Percentiles rank a stretch among this genome's conserved stretches.
Conservation (phyloP, 2,329 filamentous ascomycete species). For the Calonectria fujianensis region DNA sequence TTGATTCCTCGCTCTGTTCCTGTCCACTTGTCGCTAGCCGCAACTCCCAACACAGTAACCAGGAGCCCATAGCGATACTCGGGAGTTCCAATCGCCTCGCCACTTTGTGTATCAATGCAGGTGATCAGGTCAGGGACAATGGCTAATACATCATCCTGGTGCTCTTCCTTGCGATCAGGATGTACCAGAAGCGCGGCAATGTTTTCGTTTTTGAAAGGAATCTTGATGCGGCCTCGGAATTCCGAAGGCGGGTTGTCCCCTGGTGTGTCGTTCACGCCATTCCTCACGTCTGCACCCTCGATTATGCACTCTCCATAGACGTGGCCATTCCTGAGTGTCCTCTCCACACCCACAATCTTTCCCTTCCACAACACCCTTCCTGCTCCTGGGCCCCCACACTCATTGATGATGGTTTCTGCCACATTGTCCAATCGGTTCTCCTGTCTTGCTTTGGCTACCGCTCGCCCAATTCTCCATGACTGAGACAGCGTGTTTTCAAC, state of each 20-base stretch:
- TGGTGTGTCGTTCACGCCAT: constrained; percentile 48
- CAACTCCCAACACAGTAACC: constrained; percentile 69
- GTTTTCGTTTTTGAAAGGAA: constrained; percentile 85
- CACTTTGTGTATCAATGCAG: constrained; percentile 73
- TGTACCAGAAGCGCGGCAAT: constrained; percentile 72
- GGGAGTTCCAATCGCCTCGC: constrained; percentile 73
- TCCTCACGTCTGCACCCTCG: constrained; percentile 66
- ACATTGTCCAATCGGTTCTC: constrained; percentile 72
- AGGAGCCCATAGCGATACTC: constrained; percentile 74
- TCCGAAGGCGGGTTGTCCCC: constrained; percentile 38
- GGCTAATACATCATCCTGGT: constrained; percentile 66
- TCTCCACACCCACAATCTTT: constrained; percentile 77
- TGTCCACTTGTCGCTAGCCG: constrained; percentile 67
- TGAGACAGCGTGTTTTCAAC: constrained; percentile 72
- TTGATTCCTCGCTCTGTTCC: constrained; percentile 67
- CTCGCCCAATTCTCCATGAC: constrained; percentile 76
- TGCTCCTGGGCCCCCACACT: constrained; percentile 71
- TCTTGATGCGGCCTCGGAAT: constrained; percentile 72
- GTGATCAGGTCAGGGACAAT: constrained; percentile 75
- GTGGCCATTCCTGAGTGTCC: constrained; percentile 73
- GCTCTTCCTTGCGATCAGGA: constrained; percentile 60
- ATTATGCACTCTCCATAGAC: constrained; percentile 77
- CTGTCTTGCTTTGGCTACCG: constrained; percentile 70
- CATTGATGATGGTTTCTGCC: constrained; percentile 75
- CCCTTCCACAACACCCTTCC: constrained; percentile 77